A percentile compares a stretch with the other conserved stretches of the same genome.
Evolutionary conservation across 1,284 basidiomycete species (phyloP).

Genomic region (Exobasidium rhododendri): DNA sequence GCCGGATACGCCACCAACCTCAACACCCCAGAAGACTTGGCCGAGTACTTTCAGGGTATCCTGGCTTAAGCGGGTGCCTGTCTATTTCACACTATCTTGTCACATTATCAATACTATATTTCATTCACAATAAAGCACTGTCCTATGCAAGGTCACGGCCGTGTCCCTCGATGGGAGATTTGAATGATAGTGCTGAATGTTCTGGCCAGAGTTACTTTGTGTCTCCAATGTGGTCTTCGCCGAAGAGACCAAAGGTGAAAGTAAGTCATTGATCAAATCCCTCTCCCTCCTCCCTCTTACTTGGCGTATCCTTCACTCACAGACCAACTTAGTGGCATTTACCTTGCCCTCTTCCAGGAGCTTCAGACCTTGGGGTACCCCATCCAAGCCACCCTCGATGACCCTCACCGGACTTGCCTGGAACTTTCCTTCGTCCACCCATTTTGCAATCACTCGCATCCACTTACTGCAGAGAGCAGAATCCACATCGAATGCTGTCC

Average conservation of each 20-base stretch:
- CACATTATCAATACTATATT: too few species aligned
- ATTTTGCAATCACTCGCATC: conserved; percentile 31
- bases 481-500: conserved; percentile 15
- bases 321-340: conserved; percentile 54
- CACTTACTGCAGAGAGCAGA: conserved; percentile 33
- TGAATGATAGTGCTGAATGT: too few species aligned
- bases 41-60: too few species aligned
- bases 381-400: conserved; percentile 44
- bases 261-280: background rate
- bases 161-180: too few species aligned
- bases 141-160: too few species aligned
- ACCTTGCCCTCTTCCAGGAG: conserved; percentile 41
- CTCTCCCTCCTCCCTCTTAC: background rate
- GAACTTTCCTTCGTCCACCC: conserved; percentile 41
- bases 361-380: conserved; percentile 48
- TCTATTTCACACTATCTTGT: too few species aligned
- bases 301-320: conserved; percentile 30
- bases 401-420: conserved; percentile 29
- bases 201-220: too few species aligned
- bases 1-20: too few species aligned
- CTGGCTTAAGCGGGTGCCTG: too few species aligned
- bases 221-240: background rate
- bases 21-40: too few species aligned
- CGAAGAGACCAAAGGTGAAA: background rate
- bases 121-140: too few species aligned